Conservation (phyloP, 495 filamentous ascomycete genomes). For the Apiosordaria backusii region DNA sequence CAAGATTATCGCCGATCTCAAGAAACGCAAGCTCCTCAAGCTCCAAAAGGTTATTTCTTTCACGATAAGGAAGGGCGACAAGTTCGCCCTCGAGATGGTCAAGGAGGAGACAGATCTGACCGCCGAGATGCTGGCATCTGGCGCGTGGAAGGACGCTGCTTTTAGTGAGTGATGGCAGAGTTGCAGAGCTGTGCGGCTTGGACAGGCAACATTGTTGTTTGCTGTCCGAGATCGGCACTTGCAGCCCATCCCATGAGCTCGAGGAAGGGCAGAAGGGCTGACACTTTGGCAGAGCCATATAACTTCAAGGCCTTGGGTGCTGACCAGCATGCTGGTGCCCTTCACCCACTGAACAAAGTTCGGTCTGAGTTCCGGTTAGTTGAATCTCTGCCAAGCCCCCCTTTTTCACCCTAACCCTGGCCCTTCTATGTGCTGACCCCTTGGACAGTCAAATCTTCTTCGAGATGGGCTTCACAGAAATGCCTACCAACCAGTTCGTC, state of each 20-base stretch:
- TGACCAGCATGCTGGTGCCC: conserved; percentile 70
- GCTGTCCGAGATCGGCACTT: background rate
- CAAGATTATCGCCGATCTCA: conserved; percentile 73
- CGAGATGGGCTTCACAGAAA: conserved; percentile 82
- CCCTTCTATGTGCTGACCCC: background rate
- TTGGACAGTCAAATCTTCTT: conserved; percentile 85
- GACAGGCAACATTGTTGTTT: background rate
- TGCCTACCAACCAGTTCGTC: conserved; percentile 76
- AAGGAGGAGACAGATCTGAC: conserved; percentile 96
- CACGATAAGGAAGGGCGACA: conserved; percentile 76
- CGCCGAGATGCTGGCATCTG: conserved; percentile 81
- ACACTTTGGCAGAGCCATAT: conserved; percentile 60
- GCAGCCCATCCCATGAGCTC: background rate
- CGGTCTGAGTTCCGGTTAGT: conserved; percentile 70
- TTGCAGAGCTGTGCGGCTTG: too few relatives aligned
- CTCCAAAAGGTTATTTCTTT: conserved; percentile 82
- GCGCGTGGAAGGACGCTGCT: conserved; percentile 75
- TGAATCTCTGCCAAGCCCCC: background rate
- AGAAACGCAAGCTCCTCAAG: conserved; percentile 81
- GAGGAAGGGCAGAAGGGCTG: background rate
- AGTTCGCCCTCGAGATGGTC: conserved; percentile 77
- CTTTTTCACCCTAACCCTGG: background rate
- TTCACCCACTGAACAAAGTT: conserved; percentile 95
- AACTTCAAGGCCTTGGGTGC: conserved; percentile 93
- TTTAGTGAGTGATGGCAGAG: conserved; percentile 52